These are phyloP conservation scores for Keithomyces neogunnii DNA, from an alignment of 2,329 filamentous ascomycete species.

Conservation along the genomic window DNA sequence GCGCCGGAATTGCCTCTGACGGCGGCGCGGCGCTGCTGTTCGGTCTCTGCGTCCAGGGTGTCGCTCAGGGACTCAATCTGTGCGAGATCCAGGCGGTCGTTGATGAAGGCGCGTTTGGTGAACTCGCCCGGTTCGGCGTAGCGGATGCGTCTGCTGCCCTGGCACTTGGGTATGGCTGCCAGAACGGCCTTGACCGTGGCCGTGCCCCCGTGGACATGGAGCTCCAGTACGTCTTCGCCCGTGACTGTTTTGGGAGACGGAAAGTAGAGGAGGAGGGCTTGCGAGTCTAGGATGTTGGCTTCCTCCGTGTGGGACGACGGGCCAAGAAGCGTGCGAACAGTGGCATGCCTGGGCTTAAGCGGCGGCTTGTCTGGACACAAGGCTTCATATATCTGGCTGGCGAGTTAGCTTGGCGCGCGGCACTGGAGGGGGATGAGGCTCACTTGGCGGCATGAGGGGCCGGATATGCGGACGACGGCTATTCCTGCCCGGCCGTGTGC, in stretches of 20 bases:
- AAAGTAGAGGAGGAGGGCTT: constrained; percentile 76
- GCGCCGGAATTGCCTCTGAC: constrained; percentile 66
- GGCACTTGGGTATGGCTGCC: constrained; percentile 58
- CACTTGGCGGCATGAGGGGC: constrained; percentile 59
- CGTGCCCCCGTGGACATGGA: constrained; percentile 88
- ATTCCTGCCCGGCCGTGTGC: constrained; percentile 81
- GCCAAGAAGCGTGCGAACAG: constrained; percentile 66
- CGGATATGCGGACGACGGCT: constrained; percentile 81
- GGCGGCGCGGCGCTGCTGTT: constrained; percentile 83
- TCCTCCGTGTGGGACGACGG: constrained; percentile 17
- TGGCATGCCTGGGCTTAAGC: constrained; percentile 49
- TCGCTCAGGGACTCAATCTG: constrained; percentile 66
- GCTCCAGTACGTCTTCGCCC: constrained; percentile 83
- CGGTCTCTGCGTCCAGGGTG: constrained; percentile 64
- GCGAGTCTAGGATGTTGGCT: constrained; percentile 57
- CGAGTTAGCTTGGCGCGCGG: neutral
- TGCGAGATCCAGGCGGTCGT: constrained; percentile 74
- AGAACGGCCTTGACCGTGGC: constrained; percentile 86
- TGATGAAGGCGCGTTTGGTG: constrained; percentile 83
- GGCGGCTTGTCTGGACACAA: constrained; percentile 39
- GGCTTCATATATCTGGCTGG: constrained; percentile 37
- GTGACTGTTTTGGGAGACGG: constrained; percentile 75
- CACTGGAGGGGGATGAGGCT: constrained; percentile 7
- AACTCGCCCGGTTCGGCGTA: constrained; percentile 96
- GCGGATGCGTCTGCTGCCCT: constrained; percentile 42